Evolutionary conservation across 768 basidiomycete species (phyloP).

Genomic region (Candolleomyces aberdarensis): DNA sequence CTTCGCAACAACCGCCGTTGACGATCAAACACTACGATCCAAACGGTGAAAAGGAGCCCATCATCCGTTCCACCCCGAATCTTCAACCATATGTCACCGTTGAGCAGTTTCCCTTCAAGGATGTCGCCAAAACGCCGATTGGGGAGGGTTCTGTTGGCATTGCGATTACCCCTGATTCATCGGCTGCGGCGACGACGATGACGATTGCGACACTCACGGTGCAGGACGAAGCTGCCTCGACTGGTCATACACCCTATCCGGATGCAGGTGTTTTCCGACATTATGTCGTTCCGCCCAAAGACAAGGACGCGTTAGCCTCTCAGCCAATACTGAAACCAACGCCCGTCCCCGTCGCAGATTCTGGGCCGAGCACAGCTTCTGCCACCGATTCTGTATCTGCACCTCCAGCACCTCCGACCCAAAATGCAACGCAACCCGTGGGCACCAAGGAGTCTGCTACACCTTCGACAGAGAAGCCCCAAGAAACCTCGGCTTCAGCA

Average conservation of each 20-base stretch:
- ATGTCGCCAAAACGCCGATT: constrained; percentile 2
- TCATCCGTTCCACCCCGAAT: constrained; percentile 12
- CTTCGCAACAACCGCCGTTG: background rate
- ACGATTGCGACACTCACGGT: background rate
- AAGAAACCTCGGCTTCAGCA: background rate
- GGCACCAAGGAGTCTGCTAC: background rate
- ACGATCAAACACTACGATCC: constrained; percentile 15
- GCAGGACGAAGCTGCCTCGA: background rate
- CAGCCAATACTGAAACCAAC: background rate
- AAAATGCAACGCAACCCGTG: background rate
- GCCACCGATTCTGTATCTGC: background rate
- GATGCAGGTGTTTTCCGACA: background rate
- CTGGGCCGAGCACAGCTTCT: background rate
- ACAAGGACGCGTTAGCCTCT: background rate
- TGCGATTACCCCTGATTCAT: no score
- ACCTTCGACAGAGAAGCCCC: background rate
- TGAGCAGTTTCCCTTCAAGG: constrained; percentile 5
- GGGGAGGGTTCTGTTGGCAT: no score
- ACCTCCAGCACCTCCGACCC: background rate
- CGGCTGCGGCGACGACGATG: background rate
- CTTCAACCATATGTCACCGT: constrained; percentile 13
- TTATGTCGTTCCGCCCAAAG: background rate
- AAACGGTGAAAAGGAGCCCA: constrained; percentile 6
- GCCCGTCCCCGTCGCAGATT: background rate
- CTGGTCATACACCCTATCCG: background rate